Conservation (phyloP, 2,329 filamentous ascomycete genomes). For the Byssochlamys sp. region DNA sequence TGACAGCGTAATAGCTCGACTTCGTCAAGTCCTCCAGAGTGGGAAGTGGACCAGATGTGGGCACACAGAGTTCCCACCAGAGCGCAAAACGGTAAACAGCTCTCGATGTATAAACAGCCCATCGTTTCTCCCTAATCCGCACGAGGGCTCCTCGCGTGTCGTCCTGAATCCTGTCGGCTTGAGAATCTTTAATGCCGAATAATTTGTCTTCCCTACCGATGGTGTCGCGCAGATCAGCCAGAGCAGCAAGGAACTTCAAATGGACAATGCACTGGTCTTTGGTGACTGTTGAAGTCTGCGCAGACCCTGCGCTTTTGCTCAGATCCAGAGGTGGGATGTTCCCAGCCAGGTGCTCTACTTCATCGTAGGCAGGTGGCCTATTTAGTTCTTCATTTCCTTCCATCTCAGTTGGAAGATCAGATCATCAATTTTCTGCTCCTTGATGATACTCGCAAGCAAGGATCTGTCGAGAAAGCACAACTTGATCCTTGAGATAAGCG, state of each 20-base stretch:
- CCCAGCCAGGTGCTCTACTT: constrained; percentile 9
- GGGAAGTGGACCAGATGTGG: constrained; percentile 4
- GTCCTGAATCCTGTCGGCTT: constrained; percentile 28
- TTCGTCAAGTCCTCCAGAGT: constrained; percentile 12
- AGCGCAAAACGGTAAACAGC: constrained; percentile 58
- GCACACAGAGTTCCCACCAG: constrained; percentile 50
- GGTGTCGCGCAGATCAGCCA: constrained; percentile 58
- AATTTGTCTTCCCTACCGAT: constrained; percentile 58
- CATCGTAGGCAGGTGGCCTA: constrained; percentile 19
- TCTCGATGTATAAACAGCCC: constrained; percentile 59
- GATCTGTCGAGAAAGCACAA: too few species aligned
- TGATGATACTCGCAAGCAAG: not conserved
- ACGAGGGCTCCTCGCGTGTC: constrained; percentile 38
- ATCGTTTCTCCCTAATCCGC: constrained; percentile 60
- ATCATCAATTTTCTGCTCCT: not conserved
- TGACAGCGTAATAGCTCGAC: constrained; percentile 24
- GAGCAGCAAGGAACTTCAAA: constrained; percentile 60
- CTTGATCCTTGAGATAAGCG: not conserved
- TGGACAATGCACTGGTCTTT: constrained; percentile 56
- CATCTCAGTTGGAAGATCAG: not conserved
- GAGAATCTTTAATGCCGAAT: constrained; percentile 51
- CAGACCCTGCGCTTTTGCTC: not conserved
- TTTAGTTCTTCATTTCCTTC: not conserved
- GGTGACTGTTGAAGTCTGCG: not conserved
- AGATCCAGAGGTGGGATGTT: constrained; percentile 19